Percentiles rank a stretch among this genome's conserved stretches.
Evolutionary conservation across 1,139 yeast genomes (phyloP).

Genomic region (Saccharomycopsis hybrid): DNA sequence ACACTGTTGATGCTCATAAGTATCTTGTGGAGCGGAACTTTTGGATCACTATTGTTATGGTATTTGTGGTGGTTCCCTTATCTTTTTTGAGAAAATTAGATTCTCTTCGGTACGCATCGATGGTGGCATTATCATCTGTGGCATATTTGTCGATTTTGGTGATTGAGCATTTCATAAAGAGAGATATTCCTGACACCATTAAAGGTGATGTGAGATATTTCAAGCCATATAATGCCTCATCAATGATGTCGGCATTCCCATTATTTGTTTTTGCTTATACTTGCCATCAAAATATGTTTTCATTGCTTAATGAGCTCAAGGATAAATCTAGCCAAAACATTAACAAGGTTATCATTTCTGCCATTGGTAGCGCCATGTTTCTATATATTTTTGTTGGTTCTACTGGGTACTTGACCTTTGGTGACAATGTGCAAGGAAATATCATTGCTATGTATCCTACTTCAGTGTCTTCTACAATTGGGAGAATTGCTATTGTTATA

Average conservation of each 20-base stretch:
- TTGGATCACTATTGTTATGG: slow-evolving; percentile 61
- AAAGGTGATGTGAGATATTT: slow-evolving; percentile 35
- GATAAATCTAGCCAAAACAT: slow-evolving; percentile 50
- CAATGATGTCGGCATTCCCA: slow-evolving; percentile 49
- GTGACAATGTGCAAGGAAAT: slow-evolving; percentile 57
- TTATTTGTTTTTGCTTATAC: slow-evolving; percentile 76
- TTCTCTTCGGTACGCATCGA: slow-evolving; percentile 63
- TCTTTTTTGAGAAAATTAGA: slow-evolving; percentile 60
- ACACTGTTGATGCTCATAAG: slow-evolving; percentile 23
- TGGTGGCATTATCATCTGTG: slow-evolving; percentile 63
- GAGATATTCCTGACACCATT: slow-evolving; percentile 31
- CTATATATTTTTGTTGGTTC: slow-evolving; percentile 59
- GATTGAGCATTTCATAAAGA: slow-evolving; percentile 45
- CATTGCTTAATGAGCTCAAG: slow-evolving; percentile 58
- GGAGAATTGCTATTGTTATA: slow-evolving; percentile 63
- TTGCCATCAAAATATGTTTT: slow-evolving; percentile 77
- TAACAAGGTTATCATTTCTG: slow-evolving; percentile 46
- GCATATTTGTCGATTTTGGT: slow-evolving; percentile 60
- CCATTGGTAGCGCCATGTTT: slow-evolving; percentile 52
- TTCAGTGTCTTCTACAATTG: slow-evolving; percentile 54
- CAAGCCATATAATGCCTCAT: slow-evolving; percentile 31
- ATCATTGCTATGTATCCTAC: slow-evolving; percentile 66
- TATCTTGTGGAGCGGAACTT: slow-evolving; percentile 44
- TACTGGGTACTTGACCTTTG: slow-evolving; percentile 67
- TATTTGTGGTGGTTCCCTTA: slow-evolving; percentile 48